Evolutionary conservation across 352 stramenopile genomes (phyloP).

Genomic region (Halophytophthora batemanensis): DNA sequence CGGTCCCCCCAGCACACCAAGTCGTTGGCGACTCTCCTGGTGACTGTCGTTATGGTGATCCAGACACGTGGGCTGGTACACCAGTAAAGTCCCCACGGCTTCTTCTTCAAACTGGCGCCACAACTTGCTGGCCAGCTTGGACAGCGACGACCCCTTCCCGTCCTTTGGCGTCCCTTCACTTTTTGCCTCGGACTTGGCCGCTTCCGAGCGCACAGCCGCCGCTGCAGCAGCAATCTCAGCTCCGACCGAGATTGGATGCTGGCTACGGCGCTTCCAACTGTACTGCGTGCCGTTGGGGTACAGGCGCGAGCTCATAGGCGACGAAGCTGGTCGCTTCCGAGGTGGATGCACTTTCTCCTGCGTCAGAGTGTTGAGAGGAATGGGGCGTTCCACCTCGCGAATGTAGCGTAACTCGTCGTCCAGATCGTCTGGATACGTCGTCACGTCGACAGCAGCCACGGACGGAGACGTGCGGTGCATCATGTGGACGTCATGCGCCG

Average conservation of each 20-base stretch:
- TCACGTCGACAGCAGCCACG: conserved; percentile 15
- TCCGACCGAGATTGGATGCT: conserved; percentile 2
- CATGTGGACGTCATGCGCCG: conserved; percentile 15
- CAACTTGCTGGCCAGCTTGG: conserved; percentile 25
- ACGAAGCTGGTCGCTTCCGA: conserved; percentile 40
- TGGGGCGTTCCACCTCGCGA: conserved; percentile 20
- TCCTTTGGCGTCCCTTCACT: conserved; percentile 11
- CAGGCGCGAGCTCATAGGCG: conserved; percentile 18
- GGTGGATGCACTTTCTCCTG: conserved; percentile 37
- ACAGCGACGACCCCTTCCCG: conserved; percentile 21
- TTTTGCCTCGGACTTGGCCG: conserved; percentile 5
- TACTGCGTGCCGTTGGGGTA: conserved; percentile 26
- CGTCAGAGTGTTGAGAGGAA: conserved; percentile 47
- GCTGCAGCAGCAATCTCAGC: not conserved
- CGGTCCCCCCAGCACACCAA: conserved; percentile 50
- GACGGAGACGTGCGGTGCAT: conserved; percentile 8
- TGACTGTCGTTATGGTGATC: conserved; percentile 78
- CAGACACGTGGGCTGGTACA: conserved; percentile 68
- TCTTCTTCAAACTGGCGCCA: conserved; percentile 25
- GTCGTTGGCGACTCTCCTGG: conserved; percentile 60
- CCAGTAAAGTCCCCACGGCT: conserved; percentile 39
- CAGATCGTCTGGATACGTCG: conserved; percentile 20
- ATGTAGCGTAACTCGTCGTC: conserved; percentile 26
- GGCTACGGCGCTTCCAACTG: conserved; percentile 33
- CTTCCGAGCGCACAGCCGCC: not conserved